phyloP scores from a whole-genome alignment of 768 basidiomycete genomes.

The Pisolithus albus region DNA sequence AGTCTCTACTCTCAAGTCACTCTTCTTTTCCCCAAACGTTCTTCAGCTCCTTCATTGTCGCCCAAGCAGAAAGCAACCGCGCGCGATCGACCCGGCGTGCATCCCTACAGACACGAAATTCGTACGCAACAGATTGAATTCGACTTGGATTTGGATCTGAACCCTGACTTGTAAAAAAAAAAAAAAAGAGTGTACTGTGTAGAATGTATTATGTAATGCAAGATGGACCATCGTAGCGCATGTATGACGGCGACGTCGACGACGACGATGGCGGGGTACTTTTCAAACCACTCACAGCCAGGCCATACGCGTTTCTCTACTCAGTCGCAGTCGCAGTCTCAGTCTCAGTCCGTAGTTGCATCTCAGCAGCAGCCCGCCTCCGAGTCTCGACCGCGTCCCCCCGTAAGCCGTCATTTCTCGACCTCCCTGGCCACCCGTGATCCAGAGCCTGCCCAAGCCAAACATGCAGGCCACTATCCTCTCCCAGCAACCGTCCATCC shows the following conservation, averaged over 20 bases:
- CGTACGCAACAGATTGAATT: constrained; percentile 60
- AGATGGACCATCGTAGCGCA: background rate
- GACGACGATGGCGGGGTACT: constrained; percentile 58
- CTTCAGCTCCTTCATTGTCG: constrained; percentile 54
- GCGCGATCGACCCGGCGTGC: constrained; percentile 46
- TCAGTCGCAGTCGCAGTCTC: constrained; percentile 9
- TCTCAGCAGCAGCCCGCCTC: background rate
- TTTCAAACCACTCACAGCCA: constrained; percentile 71
- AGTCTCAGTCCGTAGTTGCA: background rate
- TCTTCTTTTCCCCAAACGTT: constrained; percentile 3
- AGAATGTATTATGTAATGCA: background rate
- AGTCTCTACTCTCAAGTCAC: background rate
- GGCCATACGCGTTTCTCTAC: constrained; percentile 57
- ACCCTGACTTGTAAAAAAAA: constrained; percentile 58
- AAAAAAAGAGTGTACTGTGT: background rate
- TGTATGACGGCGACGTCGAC: too few relatives aligned
- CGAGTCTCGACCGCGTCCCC: constrained; percentile 38
- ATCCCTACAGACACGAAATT: constrained; percentile 68
- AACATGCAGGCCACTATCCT: constrained; percentile 24
- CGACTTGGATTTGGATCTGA: constrained; percentile 78
- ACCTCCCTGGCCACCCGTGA: constrained; percentile 42
- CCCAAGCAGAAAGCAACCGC: constrained; percentile 44
- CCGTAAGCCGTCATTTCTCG: constrained; percentile 72
- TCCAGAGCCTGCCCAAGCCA: constrained; percentile 32
- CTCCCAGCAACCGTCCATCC: constrained; percentile 51